A percentile compares a stretch with the other conserved stretches of the same genome.
Conservation (phyloP, 2,329 filamentous ascomycete species). For the Hirsutella rhossiliensis region DNA sequence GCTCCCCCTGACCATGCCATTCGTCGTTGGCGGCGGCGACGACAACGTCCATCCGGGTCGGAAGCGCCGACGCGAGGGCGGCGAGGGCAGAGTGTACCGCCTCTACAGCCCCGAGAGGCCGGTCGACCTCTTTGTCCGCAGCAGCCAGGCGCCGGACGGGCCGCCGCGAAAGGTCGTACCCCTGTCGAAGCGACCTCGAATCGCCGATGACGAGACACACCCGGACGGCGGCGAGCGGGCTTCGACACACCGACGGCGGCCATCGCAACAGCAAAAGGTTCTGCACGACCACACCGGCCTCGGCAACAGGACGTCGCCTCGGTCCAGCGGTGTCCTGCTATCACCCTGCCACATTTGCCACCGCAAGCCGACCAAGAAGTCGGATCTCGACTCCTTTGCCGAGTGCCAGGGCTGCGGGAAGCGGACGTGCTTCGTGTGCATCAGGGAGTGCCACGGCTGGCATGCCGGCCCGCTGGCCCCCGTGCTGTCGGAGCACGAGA, state of each 20-base stretch:
- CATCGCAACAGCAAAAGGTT: conserved; percentile 13
- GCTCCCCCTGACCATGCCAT: conserved; percentile 18
- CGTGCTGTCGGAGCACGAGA: conserved; percentile 19
- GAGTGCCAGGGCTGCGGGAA: conserved; percentile 50
- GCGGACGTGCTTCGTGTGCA: conserved; percentile 58
- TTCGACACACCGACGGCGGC: conserved; percentile 11
- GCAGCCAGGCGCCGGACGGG: conserved; percentile 12
- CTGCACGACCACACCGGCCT: conserved; percentile 9
- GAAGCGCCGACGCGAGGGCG: conserved; percentile 21
- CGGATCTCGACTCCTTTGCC: conserved; percentile 53
- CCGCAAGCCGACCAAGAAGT: conserved; percentile 50
- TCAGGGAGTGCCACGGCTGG: conserved; percentile 48
- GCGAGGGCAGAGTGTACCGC: conserved; percentile 9
- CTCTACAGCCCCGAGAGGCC: conserved; percentile 13
- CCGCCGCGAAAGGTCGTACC: conserved; percentile 18
- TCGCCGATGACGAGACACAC: conserved; percentile 12
- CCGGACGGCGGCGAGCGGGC: conserved; percentile 5
- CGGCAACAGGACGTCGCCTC: conserved; percentile 2
- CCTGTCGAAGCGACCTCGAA: conserved; percentile 18
- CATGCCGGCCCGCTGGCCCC: conserved; percentile 7
- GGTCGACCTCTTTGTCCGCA: conserved; percentile 14
- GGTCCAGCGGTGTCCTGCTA: conserved; percentile 18
- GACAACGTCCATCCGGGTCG: conserved; percentile 17
- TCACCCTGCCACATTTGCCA: conserved; percentile 56
- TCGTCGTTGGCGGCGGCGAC: conserved; percentile 13